Conservation (phyloP, 2,329 filamentous ascomycete genomes). For the Sporothrix phasma region DNA sequence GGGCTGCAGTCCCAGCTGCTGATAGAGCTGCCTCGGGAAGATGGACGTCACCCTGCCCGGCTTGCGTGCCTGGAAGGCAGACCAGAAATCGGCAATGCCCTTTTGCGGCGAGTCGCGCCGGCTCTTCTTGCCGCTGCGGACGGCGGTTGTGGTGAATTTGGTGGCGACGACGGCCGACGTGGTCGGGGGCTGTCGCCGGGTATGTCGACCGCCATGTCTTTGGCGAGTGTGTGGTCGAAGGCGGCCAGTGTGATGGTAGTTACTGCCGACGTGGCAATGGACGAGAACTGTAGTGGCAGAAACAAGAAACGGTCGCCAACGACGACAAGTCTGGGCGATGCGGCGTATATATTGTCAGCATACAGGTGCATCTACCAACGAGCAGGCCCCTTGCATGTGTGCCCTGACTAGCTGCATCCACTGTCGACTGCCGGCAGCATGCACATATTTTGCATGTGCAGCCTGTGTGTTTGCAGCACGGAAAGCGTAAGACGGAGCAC, state of each 20-base stretch:
- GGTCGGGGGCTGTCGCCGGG: neutral
- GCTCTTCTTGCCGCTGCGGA: neutral
- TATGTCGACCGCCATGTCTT: neutral
- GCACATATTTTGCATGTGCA: too few relatives aligned
- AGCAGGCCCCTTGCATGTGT: too few relatives aligned
- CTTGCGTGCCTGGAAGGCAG: slow-evolving; percentile 31
- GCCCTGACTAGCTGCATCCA: too few relatives aligned
- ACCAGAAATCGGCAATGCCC: slow-evolving; percentile 33
- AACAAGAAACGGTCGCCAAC: too few relatives aligned
- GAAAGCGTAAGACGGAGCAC: too few relatives aligned
- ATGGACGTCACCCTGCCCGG: slow-evolving; percentile 36
- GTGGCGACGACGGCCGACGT: neutral
- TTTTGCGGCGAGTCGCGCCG: slow-evolving; percentile 27
- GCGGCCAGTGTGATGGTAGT: neutral
- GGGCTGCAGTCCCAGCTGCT: slow-evolving; percentile 23
- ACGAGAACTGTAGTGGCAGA: too few relatives aligned
- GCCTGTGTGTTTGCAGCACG: too few relatives aligned
- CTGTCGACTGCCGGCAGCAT: too few relatives aligned
- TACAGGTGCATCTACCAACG: too few relatives aligned
- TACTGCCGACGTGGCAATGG: too few relatives aligned
- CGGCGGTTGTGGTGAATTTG: neutral
- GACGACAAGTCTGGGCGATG: too few relatives aligned
- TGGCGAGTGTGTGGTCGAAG: neutral
- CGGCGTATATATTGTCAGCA: too few relatives aligned
- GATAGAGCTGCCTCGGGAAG: slow-evolving; percentile 33